Conservation (phyloP, 495 filamentous ascomycete species). For the Podospora conica region DNA sequence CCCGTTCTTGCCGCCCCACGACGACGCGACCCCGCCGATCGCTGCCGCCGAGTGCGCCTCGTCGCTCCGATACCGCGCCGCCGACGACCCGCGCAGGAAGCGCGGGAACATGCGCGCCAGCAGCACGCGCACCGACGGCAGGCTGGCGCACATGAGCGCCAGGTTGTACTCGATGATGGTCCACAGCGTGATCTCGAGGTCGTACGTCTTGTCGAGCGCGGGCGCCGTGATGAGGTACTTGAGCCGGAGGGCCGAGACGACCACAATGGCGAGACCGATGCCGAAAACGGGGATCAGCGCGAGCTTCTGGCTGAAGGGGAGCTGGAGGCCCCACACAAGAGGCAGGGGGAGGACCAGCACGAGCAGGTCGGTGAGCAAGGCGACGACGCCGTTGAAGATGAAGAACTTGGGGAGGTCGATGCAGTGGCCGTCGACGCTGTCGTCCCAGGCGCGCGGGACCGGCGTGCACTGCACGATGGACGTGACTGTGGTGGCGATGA, state of each 20-base stretch:
- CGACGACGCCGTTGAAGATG: slow-evolving; percentile 22
- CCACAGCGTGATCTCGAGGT: slow-evolving; percentile 17
- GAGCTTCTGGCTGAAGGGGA: slow-evolving; percentile 20
- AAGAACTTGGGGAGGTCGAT: slow-evolving; percentile 27
- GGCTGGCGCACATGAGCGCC: slow-evolving; percentile 24
- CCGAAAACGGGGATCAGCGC: slow-evolving; percentile 25
- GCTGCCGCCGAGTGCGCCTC: background rate
- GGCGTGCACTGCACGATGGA: slow-evolving; percentile 25
- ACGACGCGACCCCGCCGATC: background rate
- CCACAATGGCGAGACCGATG: slow-evolving; percentile 23
- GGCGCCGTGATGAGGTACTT: slow-evolving; percentile 8
- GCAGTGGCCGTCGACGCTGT: slow-evolving; percentile 12
- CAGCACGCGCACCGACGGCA: slow-evolving; percentile 24
- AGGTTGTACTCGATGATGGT: slow-evolving; percentile 29
- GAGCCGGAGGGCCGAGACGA: slow-evolving; percentile 21
- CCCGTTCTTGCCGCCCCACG: background rate
- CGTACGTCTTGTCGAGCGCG: slow-evolving; percentile 10
- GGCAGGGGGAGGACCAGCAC: slow-evolving; percentile 22
- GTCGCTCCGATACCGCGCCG: background rate
- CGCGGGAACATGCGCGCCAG: slow-evolving; percentile 18
- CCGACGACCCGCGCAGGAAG: slow-evolving; percentile 1
- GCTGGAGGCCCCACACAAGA: slow-evolving; percentile 20
- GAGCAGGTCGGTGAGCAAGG: slow-evolving; percentile 23
- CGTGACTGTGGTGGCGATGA: slow-evolving; percentile 18
- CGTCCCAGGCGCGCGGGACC: slow-evolving; percentile 21